Evolutionary conservation across 192 early-diverging fungal species (phyloP).

Genomic region (Helicostylum pulchrum): DNA sequence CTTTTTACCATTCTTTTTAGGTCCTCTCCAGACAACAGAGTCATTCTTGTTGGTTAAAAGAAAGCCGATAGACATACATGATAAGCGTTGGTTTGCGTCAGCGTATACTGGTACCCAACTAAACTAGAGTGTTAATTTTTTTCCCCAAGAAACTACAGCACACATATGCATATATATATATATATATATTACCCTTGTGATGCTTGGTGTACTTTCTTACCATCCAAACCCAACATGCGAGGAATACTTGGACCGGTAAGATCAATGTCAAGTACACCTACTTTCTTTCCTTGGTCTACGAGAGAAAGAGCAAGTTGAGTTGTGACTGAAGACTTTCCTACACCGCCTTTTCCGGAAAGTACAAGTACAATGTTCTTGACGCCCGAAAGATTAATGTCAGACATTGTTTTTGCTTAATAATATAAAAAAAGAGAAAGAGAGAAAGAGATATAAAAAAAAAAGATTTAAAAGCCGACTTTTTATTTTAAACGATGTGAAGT

Average conservation of each 20-base stretch:
- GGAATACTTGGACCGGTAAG: constrained; percentile 97
- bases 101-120: constrained; percentile 79
- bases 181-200: constrained; percentile 65
- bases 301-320: constrained; percentile 78
- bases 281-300: constrained; percentile 58
- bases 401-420: constrained; percentile 17
- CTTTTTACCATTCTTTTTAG: constrained; percentile 89
- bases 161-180: neutral
- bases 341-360: constrained; percentile 96
- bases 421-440: constrained; percentile 9
- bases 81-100: constrained; percentile 63
- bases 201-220: constrained; percentile 85
- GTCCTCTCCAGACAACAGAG: constrained; percentile 97
- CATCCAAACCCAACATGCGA: constrained; percentile 91
- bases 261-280: constrained; percentile 95
- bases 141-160: too few species aligned
- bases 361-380: constrained; percentile 87
- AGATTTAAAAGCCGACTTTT: too few species aligned
- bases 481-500: too few species aligned
- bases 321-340: constrained; percentile 92
- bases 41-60: constrained; percentile 84
- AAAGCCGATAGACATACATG: constrained; percentile 97
- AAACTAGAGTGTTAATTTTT: neutral
- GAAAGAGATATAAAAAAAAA: neutral
- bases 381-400: constrained; percentile 15